Evolutionary conservation across 2,329 filamentous ascomycete species (phyloP).

Genomic region (Colletotrichum siamense): DNA sequence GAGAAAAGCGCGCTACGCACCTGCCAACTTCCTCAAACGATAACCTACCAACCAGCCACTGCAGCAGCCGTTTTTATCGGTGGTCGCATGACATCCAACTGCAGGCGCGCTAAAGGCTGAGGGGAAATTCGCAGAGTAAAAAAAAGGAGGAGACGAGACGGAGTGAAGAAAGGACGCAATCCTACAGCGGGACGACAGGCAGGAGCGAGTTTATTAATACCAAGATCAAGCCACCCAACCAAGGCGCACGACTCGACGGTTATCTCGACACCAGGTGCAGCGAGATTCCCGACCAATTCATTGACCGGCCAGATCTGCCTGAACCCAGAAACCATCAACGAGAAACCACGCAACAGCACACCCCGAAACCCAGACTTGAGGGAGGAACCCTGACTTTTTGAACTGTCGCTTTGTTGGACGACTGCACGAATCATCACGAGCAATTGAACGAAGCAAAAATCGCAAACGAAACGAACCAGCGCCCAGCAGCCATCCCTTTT

Average conservation of each 20-base stretch:
- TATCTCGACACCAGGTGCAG: background rate
- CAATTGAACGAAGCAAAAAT: background rate
- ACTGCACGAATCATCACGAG: conserved; percentile 2
- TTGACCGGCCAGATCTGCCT: background rate
- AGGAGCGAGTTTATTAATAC: background rate
- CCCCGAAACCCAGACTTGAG: background rate
- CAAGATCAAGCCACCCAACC: background rate
- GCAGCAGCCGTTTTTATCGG: background rate
- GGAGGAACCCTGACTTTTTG: background rate
- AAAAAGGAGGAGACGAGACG: background rate
- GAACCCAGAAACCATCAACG: background rate
- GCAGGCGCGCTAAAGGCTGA: background rate
- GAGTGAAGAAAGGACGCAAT: background rate
- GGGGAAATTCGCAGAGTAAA: background rate
- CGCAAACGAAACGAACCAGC: background rate
- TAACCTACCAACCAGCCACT: background rate
- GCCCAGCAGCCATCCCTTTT: background rate
- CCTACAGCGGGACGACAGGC: background rate
- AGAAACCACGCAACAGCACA: background rate
- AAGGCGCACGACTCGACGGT: background rate
- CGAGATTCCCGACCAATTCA: background rate
- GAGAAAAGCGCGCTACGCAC: background rate
- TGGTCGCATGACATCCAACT: conserved; percentile 1
- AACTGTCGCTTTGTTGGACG: background rate
- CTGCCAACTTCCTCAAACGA: background rate